Percentiles rank a stretch among this genome's conserved stretches.
Conservation (phyloP, 2,329 filamentous ascomycete species). For the Leptodontidium sp. region DNA sequence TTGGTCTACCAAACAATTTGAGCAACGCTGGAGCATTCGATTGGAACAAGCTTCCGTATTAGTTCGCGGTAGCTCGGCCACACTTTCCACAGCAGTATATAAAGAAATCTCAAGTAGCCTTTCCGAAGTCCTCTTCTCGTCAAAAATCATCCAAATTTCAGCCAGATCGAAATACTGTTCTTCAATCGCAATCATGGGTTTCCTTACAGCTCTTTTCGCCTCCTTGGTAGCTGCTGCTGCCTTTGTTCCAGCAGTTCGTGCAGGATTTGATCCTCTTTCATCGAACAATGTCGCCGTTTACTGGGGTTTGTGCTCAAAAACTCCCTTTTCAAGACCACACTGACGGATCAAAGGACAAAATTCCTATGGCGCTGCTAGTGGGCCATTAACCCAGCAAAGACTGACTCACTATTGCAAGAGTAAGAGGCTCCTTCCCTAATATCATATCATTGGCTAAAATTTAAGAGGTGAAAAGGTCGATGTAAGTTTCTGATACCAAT, state of each 20-base stretch:
- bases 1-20: too few relatives aligned
- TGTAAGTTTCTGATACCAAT: slow-evolving; percentile 44
- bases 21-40: too few relatives aligned
- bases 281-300: slow-evolving; percentile 68
- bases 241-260: slow-evolving; percentile 41
- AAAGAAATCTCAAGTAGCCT: too few relatives aligned
- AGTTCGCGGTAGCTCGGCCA: too few relatives aligned
- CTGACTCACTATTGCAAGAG: slow-evolving; percentile 66
- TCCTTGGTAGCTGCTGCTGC: background rate
- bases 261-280: slow-evolving; percentile 54
- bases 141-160: background rate
- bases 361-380: slow-evolving; percentile 58
- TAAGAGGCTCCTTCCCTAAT: slow-evolving; percentile 47
- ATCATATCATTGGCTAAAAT: slow-evolving; percentile 31
- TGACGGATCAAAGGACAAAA: slow-evolving; percentile 60
- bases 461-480: slow-evolving; percentile 55
- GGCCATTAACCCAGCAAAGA: slow-evolving; percentile 55
- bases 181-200: background rate
- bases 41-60: too few relatives aligned
- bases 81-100: too few relatives aligned
- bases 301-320: slow-evolving; percentile 60
- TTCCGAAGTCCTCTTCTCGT: too few relatives aligned
- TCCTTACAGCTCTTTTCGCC: background rate
- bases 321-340: background rate
- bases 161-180: background rate